These are phyloP conservation scores for Aspergillus pseudoviridinutans DNA, from an alignment of 2,329 filamentous ascomycete genomes.

Conservation along the genomic window DNA sequence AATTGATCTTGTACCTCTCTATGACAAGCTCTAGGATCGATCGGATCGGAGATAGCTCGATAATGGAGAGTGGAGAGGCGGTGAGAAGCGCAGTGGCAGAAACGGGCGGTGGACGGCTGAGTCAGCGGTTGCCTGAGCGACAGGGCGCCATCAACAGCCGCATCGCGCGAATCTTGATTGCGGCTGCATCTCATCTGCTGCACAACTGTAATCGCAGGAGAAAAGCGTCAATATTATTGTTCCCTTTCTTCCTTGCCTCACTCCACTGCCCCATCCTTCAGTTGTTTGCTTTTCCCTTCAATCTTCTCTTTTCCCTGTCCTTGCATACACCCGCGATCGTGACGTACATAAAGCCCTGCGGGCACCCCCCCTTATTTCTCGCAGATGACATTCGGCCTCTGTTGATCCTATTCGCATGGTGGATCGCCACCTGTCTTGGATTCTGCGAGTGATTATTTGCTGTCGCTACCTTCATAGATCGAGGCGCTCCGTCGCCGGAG, in stretches of 20 bases:
- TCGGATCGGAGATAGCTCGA: not conserved
- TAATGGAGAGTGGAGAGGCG: slow-evolving; percentile 18
- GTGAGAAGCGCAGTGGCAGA: slow-evolving; percentile 26
- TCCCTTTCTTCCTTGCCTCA: slow-evolving; percentile 5
- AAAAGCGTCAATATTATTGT: slow-evolving; percentile 12
- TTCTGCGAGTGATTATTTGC: not conserved
- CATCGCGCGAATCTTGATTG: slow-evolving; percentile 8
- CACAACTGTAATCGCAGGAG: not conserved
- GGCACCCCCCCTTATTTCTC: slow-evolving; percentile 11
- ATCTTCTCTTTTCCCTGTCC: slow-evolving; percentile 4
- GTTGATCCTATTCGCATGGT: slow-evolving; percentile 16
- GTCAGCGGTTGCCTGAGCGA: slow-evolving; percentile 37
- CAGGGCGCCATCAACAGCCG: slow-evolving; percentile 28
- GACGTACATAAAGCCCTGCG: slow-evolving; percentile 17
- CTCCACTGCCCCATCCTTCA: slow-evolving; percentile 1
- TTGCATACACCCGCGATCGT: slow-evolving; percentile 16
- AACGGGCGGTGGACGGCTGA: slow-evolving; percentile 25
- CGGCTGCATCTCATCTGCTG: slow-evolving; percentile 6
- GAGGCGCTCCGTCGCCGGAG: slow-evolving; percentile 14
- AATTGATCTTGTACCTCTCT: not conserved
- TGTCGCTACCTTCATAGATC: slow-evolving; percentile 3
- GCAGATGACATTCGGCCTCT: slow-evolving; percentile 17
- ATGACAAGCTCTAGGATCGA: not conserved
- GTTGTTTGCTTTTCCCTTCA: not conserved
- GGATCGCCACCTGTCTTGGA: slow-evolving; percentile 8